These are phyloP conservation scores for Jaltomata sinuosa DNA, from an alignment of 257 asterid species.

Conservation along the genomic window DNA sequence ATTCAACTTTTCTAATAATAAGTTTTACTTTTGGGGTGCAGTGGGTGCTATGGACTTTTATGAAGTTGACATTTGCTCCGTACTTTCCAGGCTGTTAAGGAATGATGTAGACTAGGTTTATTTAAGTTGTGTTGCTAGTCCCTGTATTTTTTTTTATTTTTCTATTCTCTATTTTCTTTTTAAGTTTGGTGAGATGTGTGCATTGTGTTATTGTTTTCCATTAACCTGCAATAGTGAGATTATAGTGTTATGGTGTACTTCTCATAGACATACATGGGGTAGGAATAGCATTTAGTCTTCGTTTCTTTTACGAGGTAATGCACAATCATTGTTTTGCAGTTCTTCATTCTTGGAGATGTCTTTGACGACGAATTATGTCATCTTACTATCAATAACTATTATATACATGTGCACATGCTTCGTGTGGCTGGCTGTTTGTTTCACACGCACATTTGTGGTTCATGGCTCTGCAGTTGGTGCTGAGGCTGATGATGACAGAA, in stretches of 20 bases:
- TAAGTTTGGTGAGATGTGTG: background rate
- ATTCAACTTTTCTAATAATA: background rate
- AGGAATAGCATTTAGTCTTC: background rate
- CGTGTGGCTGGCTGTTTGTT: background rate
- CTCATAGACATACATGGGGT: background rate
- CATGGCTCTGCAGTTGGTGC: background rate
- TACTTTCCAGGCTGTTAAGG: background rate
- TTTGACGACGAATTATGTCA: background rate
- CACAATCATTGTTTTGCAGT: background rate
- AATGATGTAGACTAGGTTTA: background rate
- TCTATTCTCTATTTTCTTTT: background rate
- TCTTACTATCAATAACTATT: background rate
- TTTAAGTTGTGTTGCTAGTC: background rate
- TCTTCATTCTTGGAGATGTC: background rate
- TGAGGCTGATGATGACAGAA: conserved; percentile 35
- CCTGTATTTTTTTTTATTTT: background rate
- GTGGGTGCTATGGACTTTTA: background rate
- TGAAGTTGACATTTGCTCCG: background rate
- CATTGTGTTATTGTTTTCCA: background rate
- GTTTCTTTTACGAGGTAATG: background rate
- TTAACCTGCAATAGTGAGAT: background rate
- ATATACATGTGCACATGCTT: background rate
- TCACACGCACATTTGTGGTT: background rate
- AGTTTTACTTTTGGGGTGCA: background rate
- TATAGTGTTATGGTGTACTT: background rate